Evolutionary conservation across 306 rosid genomes (phyloP).

Genomic region (Fagus crenata): DNA sequence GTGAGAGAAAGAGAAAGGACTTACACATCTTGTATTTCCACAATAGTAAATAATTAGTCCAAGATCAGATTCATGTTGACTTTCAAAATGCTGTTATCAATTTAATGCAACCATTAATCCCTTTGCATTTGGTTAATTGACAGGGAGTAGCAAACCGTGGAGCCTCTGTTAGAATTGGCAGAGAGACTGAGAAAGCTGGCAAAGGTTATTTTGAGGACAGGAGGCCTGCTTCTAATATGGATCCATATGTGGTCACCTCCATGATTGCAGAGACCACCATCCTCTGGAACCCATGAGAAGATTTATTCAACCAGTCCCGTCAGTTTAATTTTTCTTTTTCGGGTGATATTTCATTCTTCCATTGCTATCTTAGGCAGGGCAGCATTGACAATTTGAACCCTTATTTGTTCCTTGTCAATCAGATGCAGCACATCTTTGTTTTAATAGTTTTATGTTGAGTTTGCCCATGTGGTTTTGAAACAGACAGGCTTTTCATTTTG

Average conservation of each 20-base stretch:
- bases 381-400: no score
- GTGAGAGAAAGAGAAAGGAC: no score
- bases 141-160: constrained; percentile 77
- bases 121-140: not conserved
- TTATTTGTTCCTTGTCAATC: no score
- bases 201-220: constrained; percentile 77
- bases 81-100: not conserved
- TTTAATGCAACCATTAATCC: not conserved
- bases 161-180: constrained; percentile 62
- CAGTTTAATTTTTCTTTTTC: not conserved
- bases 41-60: no score
- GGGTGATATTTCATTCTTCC: no score
- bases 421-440: no score
- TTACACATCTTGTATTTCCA: no score
- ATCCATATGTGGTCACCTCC: constrained; percentile 74
- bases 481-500: not conserved
- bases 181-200: constrained; percentile 61
- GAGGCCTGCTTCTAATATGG: constrained; percentile 84
- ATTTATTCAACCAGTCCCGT: not conserved
- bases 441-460: not conserved
- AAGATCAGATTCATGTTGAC: not conserved
- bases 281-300: constrained; percentile 53
- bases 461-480: not conserved
- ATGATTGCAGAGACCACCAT: constrained; percentile 70
- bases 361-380: no score